Evolutionary conservation across 2,329 filamentous ascomycete genomes (phyloP).

Genomic region (Pseudogymnoascus sp.): DNA sequence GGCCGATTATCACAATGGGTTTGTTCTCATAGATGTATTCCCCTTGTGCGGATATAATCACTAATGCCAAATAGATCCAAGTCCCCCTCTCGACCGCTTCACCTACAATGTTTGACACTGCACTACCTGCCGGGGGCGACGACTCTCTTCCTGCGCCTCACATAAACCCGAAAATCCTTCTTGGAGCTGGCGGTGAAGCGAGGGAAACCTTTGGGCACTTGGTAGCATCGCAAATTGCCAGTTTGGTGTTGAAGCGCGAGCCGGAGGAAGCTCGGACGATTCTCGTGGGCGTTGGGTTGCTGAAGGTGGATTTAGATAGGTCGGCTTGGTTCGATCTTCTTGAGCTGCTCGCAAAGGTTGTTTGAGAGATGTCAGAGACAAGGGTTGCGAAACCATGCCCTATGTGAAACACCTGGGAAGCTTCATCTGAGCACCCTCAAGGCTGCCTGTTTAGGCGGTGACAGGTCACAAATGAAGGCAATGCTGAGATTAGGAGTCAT

Average conservation of each 20-base stretch:
- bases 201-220: slow-evolving; percentile 81
- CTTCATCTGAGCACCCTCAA: not conserved
- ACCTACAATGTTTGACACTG: slow-evolving; percentile 50
- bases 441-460: not conserved
- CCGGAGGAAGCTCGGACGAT: slow-evolving; percentile 54
- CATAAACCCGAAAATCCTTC: slow-evolving; percentile 75
- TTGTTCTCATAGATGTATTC: slow-evolving; percentile 23
- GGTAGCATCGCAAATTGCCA: slow-evolving; percentile 82
- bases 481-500: not conserved
- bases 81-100: slow-evolving; percentile 65
- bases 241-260: slow-evolving; percentile 61
- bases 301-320: slow-evolving; percentile 35
- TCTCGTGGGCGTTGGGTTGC: slow-evolving; percentile 53
- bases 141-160: slow-evolving; percentile 63
- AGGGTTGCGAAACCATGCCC: not conserved
- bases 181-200: slow-evolving; percentile 72
- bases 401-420: not conserved
- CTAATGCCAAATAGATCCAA: slow-evolving; percentile 49
- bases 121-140: slow-evolving; percentile 27
- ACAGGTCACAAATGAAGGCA: not conserved
- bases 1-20: slow-evolving; percentile 91
- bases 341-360: slow-evolving; percentile 50
- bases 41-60: slow-evolving; percentile 21
- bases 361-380: slow-evolving; percentile 14
- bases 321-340: slow-evolving; percentile 57